Evolutionary conservation across 768 basidiomycete genomes (phyloP).

Genomic region (Mycena maculata): DNA sequence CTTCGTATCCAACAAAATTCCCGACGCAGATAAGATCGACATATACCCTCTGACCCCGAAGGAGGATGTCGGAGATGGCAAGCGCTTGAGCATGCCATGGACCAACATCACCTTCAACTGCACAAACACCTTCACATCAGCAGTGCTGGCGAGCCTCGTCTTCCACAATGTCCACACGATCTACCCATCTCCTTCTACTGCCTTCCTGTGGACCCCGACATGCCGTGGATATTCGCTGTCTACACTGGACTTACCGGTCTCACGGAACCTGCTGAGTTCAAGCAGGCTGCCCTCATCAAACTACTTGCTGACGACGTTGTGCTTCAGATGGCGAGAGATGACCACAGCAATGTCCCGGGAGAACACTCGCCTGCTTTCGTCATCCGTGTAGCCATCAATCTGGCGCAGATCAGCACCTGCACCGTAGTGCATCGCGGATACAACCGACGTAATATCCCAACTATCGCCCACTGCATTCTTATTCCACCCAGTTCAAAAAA

Average conservation of each 20-base stretch:
- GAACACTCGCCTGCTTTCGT: background rate
- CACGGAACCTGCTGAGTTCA: background rate
- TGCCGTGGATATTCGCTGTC: background rate
- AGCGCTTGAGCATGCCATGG: background rate
- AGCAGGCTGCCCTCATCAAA: background rate
- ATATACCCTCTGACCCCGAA: slow-evolving; percentile 4
- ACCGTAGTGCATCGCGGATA: background rate
- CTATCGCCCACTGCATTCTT: background rate
- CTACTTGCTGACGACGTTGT: background rate
- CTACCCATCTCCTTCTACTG: background rate
- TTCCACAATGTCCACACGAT: background rate
- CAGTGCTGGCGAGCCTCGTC: background rate
- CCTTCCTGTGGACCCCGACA: background rate
- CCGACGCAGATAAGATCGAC: background rate
- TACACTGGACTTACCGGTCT: background rate
- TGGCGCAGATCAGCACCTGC: background rate
- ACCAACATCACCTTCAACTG: background rate
- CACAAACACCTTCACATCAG: background rate
- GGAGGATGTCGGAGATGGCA: background rate
- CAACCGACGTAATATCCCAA: background rate
- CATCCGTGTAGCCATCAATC: background rate
- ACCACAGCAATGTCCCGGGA: background rate
- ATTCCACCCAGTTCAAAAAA: background rate
- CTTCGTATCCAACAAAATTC: background rate
- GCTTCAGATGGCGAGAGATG: background rate